Evolutionary conservation across 108 stramenopile genomes (phyloP).

Genomic region (Seminavis robusta): DNA sequence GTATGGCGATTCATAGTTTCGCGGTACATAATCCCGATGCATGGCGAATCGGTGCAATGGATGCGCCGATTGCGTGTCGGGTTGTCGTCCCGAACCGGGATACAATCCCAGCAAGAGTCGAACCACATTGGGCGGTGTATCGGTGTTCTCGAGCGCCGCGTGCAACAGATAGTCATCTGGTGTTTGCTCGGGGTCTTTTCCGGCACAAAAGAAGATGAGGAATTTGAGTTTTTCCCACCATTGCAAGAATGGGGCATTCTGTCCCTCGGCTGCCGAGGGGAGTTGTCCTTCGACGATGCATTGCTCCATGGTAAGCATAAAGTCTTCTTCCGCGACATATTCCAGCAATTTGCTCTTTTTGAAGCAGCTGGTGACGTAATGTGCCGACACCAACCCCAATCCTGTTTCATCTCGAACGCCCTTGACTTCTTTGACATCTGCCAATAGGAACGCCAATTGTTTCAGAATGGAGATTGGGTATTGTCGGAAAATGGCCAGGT

Average conservation of each 20-base stretch:
- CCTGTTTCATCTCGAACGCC: slow-evolving; percentile 17
- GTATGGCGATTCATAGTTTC: slow-evolving; percentile 26
- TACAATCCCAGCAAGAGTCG: slow-evolving; percentile 24
- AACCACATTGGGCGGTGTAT: slow-evolving; percentile 25
- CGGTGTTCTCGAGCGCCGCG: slow-evolving; percentile 29
- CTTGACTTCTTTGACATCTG: slow-evolving; percentile 11
- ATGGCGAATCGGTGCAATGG: slow-evolving; percentile 24
- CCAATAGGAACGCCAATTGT: slow-evolving; percentile 6
- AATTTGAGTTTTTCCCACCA: slow-evolving; percentile 26
- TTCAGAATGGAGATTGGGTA: slow-evolving; percentile 12
- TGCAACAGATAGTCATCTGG: slow-evolving; percentile 21
- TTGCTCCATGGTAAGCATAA: not conserved
- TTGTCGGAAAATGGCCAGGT: slow-evolving; percentile 3
- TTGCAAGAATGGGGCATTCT: slow-evolving; percentile 4
- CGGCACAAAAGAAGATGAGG: slow-evolving; percentile 8
- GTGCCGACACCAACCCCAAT: slow-evolving; percentile 16
- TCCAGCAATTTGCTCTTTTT: not conserved
- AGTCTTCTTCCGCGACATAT: not conserved
- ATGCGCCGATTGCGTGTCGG: slow-evolving; percentile 9
- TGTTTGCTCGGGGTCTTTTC: not conserved
- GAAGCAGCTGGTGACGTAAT: slow-evolving; percentile 13
- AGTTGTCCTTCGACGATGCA: not conserved
- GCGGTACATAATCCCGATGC: slow-evolving; percentile 15
- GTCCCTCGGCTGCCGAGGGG: not conserved
- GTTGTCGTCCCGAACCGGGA: slow-evolving; percentile 5